These are phyloP conservation scores for Colletotrichum tabaci DNA, from an alignment of 2,329 filamentous ascomycete species.

Conservation along the genomic window DNA sequence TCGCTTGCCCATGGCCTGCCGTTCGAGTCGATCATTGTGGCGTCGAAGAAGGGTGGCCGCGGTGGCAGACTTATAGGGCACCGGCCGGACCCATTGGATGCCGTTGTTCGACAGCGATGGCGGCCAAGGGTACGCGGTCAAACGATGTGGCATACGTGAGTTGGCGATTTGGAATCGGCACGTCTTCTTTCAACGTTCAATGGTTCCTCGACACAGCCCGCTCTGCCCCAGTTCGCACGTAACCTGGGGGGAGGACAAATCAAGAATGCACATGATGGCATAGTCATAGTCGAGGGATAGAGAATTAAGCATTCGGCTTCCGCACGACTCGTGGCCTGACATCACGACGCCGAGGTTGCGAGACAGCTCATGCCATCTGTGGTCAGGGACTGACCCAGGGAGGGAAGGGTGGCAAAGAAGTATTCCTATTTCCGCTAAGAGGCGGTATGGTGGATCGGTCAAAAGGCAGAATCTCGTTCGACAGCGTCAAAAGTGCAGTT, in stretches of 20 bases:
- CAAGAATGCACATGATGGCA: conserved; percentile 13
- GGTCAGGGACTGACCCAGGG: not conserved
- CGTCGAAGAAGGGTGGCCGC: not conserved
- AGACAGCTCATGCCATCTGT: not conserved
- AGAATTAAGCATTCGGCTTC: not conserved
- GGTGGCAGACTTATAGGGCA: not conserved
- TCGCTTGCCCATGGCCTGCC: not conserved
- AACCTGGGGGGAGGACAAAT: not conserved
- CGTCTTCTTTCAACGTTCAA: not conserved
- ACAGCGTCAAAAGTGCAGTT: conserved; percentile 2
- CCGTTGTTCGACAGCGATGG: conserved; percentile 12
- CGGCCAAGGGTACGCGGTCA: conserved; percentile 18
- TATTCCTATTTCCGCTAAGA: not conserved
- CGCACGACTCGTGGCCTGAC: conserved; percentile 28
- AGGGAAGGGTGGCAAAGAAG: not conserved
- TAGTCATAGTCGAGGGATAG: not conserved
- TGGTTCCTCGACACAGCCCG: conserved; percentile 8
- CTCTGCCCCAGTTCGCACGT: conserved; percentile 1
- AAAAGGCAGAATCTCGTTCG: not conserved
- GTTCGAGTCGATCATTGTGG: conserved; percentile 8
- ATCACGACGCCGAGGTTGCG: not conserved
- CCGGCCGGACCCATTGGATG: conserved; percentile 3
- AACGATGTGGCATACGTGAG: conserved; percentile 8
- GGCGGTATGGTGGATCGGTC: conserved; percentile 3
- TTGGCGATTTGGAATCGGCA: conserved; percentile 16